Percentiles rank a stretch among this genome's conserved stretches.
phyloP scores from a whole-genome alignment of 1,284 basidiomycete species.

The Anthracocystis walkeri region DNA sequence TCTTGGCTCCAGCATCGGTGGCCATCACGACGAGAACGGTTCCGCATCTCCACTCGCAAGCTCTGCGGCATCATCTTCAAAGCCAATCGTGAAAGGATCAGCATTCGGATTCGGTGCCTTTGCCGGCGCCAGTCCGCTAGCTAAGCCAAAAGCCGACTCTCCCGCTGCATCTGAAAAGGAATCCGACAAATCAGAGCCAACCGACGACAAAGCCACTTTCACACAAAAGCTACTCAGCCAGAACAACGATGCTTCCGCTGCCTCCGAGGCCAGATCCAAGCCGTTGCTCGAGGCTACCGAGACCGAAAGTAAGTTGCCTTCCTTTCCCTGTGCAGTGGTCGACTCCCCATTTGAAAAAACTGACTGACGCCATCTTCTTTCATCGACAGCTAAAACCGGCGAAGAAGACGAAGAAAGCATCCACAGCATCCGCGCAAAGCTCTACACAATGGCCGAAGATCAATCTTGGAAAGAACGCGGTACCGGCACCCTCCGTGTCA shows the following conservation, averaged over 20 bases:
- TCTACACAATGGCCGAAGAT: slow-evolving; percentile 77
- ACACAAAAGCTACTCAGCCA: slow-evolving; percentile 37
- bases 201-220: slow-evolving; percentile 29
- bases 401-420: slow-evolving; percentile 91
- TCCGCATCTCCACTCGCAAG: slow-evolving; percentile 18
- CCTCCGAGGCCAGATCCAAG: slow-evolving; percentile 20
- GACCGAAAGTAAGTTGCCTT: slow-evolving; percentile 38
- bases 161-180: slow-evolving; percentile 18
- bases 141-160: slow-evolving; percentile 32
- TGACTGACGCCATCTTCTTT: background rate
- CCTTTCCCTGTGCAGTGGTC: background rate
- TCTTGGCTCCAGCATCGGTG: slow-evolving; percentile 45
- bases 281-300: slow-evolving; percentile 38
- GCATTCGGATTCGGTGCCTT: slow-evolving; percentile 61
- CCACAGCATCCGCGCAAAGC: slow-evolving; percentile 85
- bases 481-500: slow-evolving; percentile 83
- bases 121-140: slow-evolving; percentile 47
- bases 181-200: slow-evolving; percentile 10
- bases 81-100: slow-evolving; percentile 34
- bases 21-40: slow-evolving; percentile 27
- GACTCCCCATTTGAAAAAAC: background rate
- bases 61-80: slow-evolving; percentile 8
- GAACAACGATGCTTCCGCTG: slow-evolving; percentile 13
- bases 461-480: slow-evolving; percentile 88
- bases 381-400: slow-evolving; percentile 79